These are phyloP conservation scores for Dipodascus albidus DNA, from an alignment of 805 yeast genomes.

Conservation along the genomic window DNA sequence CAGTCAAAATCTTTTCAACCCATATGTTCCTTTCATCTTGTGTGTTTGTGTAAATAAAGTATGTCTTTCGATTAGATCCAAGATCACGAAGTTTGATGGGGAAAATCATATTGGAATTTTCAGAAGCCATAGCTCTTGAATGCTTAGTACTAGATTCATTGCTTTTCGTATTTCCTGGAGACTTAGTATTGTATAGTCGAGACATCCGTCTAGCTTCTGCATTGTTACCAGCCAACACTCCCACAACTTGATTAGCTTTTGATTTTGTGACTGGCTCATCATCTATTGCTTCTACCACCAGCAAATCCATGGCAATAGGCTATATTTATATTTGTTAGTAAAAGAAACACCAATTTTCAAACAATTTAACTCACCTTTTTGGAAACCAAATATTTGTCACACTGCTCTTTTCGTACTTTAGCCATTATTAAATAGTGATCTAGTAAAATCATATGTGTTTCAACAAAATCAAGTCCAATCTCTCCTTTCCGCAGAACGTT, in stretches of 20 bases:
- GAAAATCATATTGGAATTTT: conserved; percentile 17
- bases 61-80: conserved; percentile 23
- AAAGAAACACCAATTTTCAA: not conserved
- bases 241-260: conserved; percentile 16
- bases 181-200: not conserved
- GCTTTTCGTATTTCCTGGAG: not conserved
- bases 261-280: conserved; percentile 24
- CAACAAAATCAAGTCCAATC: conserved; percentile 44
- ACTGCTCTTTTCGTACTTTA: conserved; percentile 25
- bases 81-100: conserved; percentile 27
- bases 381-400: conserved; percentile 24
- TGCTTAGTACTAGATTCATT: not conserved
- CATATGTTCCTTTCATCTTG: conserved; percentile 42
- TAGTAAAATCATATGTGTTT: conserved; percentile 43
- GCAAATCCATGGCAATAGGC: conserved; percentile 34
- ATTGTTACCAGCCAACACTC: conserved; percentile 14
- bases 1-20: conserved; percentile 40
- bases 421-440: conserved; percentile 50
- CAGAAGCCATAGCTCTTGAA: not conserved
- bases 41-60: conserved; percentile 23
- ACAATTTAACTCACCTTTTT: conserved; percentile 15
- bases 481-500: conserved; percentile 52
- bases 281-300: conserved; percentile 45
- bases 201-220: not conserved
- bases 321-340: conserved; percentile 4